Evolutionary conservation across 495 filamentous ascomycete genomes (phyloP).

Genomic region (Podospora sp.): DNA sequence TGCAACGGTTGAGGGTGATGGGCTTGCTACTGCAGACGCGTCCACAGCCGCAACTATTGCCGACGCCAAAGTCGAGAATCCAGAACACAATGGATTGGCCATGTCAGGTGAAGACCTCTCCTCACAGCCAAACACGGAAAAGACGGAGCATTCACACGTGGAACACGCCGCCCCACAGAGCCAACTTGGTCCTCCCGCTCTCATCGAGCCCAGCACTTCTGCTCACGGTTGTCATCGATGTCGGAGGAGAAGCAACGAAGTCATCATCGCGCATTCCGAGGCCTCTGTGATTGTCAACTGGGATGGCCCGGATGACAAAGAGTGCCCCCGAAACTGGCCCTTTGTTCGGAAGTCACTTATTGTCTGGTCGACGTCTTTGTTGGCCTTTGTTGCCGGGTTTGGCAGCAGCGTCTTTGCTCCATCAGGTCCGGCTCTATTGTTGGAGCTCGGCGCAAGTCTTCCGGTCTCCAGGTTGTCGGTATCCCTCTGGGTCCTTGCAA

Average conservation of each 20-base stretch:
- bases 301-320: neutral
- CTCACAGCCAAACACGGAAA: neutral
- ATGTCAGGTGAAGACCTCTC: too few relatives aligned
- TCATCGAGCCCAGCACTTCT: neutral
- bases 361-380: neutral
- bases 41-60: too few relatives aligned
- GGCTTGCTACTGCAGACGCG: too few relatives aligned
- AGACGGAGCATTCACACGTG: neutral
- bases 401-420: neutral
- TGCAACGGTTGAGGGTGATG: too few relatives aligned
- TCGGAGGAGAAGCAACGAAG: neutral
- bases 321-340: neutral
- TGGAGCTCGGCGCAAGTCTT: neutral
- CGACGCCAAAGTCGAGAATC: too few relatives aligned
- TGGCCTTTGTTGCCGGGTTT: neutral
- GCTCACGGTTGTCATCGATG: neutral
- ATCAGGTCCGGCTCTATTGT: neutral
- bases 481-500: slow-evolving; percentile 25
- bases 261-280: neutral
- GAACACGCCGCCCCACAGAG: neutral
- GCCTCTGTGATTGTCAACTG: neutral
- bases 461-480: neutral
- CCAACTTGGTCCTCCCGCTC: neutral
- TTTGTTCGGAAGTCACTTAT: neutral
- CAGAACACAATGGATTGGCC: too few relatives aligned